Base-by-base conservation (phyloP, 2,329 filamentous ascomycete genomes). In the Colletotrichum simmondsii region DNA sequence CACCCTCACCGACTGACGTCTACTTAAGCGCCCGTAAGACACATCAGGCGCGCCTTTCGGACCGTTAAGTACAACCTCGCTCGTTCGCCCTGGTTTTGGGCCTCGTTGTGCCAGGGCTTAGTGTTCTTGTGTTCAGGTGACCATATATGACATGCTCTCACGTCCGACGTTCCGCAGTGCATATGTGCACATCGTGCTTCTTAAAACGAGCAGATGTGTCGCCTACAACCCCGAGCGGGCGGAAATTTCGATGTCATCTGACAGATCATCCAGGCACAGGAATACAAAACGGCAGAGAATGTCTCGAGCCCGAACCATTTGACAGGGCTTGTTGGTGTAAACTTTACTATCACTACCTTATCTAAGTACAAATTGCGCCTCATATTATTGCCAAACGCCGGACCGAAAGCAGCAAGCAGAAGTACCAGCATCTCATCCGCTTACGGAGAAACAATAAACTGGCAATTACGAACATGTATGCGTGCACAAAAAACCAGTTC, bases 1-100 rank as follows among this genome's bases (percentile, higher is more conserved):
- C 42, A 32, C 32, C 54, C 14, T 65, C 71, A 35, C 61, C 61
- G 67, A 73, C 67, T 62, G 61, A 73, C 60, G 71, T 73, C 67
- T 32, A 71, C 67, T 73, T 73, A 71, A 73, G 71, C 71, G 71
- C 71, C 61, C 49, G 67, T 65, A 35, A 64, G 61, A 71, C 67
- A 71, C 56, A 49, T 61, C 61, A 42, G 16, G 59, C 65, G 37
- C 22, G 19, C 22, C 66, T 61, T 65, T 73, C 71, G 60, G 66
- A 56, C 71, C 71, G 71, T 71, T 57, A 52, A 57, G 52, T 24
- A 64, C 61, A 30, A 28, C 42, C 59, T 65, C 56, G 35, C 67
- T 70, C 60, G 61, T 61, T 72, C 66, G 60, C 71, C 71, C 56
- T 73, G 71, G 56, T 70, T 30, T 52, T 56, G 71, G 66, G 35